Conservation (phyloP, 176 grass and related monocot species). For the Musa acuminata region DNA sequence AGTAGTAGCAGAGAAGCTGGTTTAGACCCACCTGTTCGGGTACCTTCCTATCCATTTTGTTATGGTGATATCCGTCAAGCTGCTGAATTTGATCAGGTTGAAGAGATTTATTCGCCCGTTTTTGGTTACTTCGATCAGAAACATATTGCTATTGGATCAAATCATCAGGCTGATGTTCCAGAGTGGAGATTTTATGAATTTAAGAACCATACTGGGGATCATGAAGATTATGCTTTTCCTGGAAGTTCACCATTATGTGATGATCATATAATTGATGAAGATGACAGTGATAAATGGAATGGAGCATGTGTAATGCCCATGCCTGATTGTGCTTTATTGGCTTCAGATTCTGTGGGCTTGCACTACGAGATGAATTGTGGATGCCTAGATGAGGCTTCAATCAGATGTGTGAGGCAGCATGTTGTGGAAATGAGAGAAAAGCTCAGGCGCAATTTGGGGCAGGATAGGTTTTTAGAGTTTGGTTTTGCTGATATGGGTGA, state of each 20-base stretch:
- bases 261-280: slow-evolving; percentile 22
- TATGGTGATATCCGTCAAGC: slow-evolving; percentile 31
- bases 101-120: slow-evolving; percentile 30
- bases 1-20: slow-evolving; percentile 17
- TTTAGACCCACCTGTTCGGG: slow-evolving; percentile 35
- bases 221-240: slow-evolving; percentile 18
- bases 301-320: slow-evolving; percentile 35
- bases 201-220: slow-evolving; percentile 8
- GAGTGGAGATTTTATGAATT: slow-evolving; percentile 38
- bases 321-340: slow-evolving; percentile 16
- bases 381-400: slow-evolving; percentile 53
- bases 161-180: slow-evolving; percentile 75
- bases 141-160: slow-evolving; percentile 49
- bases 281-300: slow-evolving; percentile 47
- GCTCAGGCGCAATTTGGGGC: slow-evolving; percentile 36
- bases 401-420: slow-evolving; percentile 61
- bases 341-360: slow-evolving; percentile 10
- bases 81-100: slow-evolving; percentile 22
- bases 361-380: slow-evolving; percentile 37
- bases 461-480: slow-evolving; percentile 43
- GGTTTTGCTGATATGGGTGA: slow-evolving; percentile 76
- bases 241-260: slow-evolving; percentile 19
- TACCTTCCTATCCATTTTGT: slow-evolving; percentile 43
- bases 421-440: slow-evolving; percentile 44
- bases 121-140: slow-evolving; percentile 38